Evolutionary conservation across 2,329 filamentous ascomycete species (phyloP).

Genomic region (Amauroascus verrucosus): DNA sequence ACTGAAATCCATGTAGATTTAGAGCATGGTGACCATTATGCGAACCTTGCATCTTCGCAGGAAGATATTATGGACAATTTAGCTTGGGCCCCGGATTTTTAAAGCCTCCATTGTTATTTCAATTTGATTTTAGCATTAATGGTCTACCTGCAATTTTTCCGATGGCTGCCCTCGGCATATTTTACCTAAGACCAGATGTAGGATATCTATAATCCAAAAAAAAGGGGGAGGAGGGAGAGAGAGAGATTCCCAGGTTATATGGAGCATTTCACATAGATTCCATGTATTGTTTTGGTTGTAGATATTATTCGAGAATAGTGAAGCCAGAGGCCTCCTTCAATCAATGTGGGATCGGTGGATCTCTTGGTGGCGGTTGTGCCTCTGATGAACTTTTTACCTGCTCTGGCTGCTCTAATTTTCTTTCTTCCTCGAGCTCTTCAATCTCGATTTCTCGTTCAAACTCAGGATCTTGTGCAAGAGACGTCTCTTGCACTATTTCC

Average conservation of each 20-base stretch:
- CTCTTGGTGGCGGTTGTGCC: neutral
- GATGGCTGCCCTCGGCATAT: too few species aligned
- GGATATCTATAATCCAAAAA: too few species aligned
- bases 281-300: neutral
- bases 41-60: too few species aligned
- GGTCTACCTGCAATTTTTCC: too few species aligned
- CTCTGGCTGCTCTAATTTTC: constrained; percentile 4
- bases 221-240: too few species aligned
- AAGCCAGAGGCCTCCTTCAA: neutral
- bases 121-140: too few species aligned
- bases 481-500: constrained; percentile 50
- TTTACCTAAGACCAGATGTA: too few species aligned
- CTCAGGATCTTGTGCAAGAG: constrained; percentile 32
- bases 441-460: constrained; percentile 36
- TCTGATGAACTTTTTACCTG: neutral
- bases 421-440: constrained; percentile 23
- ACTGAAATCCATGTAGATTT: neutral
- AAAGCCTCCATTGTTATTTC: too few species aligned
- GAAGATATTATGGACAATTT: too few species aligned
- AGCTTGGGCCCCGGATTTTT: too few species aligned
- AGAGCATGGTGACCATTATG: too few species aligned
- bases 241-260: too few species aligned
- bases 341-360: constrained; percentile 9
- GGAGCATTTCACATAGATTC: neutral
- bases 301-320: neutral